Evolutionary conservation across 2,329 filamentous ascomycete genomes (phyloP).

Genomic region (Sclerotinia spermophila): DNA sequence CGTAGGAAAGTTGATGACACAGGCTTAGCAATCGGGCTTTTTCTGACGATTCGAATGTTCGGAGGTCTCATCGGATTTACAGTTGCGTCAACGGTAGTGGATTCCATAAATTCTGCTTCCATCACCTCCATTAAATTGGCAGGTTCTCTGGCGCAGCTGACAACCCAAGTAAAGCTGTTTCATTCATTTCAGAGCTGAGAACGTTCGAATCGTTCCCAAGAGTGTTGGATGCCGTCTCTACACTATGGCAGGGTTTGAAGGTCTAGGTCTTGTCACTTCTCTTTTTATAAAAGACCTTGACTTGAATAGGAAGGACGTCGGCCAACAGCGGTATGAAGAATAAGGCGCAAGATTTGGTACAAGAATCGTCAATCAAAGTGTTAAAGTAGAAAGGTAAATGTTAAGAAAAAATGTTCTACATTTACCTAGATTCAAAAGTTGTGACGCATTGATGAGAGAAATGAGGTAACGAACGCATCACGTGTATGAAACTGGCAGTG

Average conservation of each 20-base stretch:
- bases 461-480: no score
- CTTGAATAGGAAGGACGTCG: neutral
- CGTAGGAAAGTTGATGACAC: conserved; percentile 35
- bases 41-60: conserved; percentile 39
- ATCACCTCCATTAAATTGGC: neutral
- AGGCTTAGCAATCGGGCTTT: conserved; percentile 38
- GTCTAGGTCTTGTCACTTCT: neutral
- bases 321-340: neutral
- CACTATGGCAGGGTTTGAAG: neutral
- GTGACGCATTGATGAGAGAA: no score
- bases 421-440: no score
- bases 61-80: conserved; percentile 40
- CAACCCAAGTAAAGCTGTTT: neutral
- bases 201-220: neutral
- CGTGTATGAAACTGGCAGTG: no score
- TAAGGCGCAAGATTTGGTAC: neutral
- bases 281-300: neutral
- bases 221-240: neutral
- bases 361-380: neutral
- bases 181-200: neutral
- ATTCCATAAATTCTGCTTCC: conserved; percentile 30
- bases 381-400: no score
- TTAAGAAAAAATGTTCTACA: no score
- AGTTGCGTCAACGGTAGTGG: conserved; percentile 39
- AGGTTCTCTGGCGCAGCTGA: neutral